Conservation (phyloP, 306 rosid genomes). For the Fagus sylvatica region DNA sequence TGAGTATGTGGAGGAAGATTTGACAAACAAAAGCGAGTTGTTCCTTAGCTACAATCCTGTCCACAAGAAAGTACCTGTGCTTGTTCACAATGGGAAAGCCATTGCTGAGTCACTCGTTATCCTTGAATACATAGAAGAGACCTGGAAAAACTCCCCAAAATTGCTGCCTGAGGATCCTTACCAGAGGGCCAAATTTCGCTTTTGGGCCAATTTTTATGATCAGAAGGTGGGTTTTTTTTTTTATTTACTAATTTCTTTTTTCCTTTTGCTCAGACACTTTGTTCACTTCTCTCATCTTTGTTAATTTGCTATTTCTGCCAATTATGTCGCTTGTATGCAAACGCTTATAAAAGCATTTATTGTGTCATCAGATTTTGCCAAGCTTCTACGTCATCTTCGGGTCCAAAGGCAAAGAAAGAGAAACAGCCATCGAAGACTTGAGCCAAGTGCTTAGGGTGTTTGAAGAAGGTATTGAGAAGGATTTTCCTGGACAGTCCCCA, state of each 20-base stretch:
- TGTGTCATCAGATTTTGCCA: constrained; percentile 12
- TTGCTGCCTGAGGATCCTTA: constrained; percentile 42
- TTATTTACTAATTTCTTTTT: no score
- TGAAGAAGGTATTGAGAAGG: constrained; percentile 41
- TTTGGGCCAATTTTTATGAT: constrained; percentile 42
- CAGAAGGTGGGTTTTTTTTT: constrained; percentile 14
- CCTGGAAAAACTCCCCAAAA: constrained; percentile 37
- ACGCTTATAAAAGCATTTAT: neutral
- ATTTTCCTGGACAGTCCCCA: constrained; percentile 19
- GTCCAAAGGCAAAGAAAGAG: constrained; percentile 34
- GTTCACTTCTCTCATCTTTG: no score
- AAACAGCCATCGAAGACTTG: constrained; percentile 28
- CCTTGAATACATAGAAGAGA: constrained; percentile 47
- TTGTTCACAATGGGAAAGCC: constrained; percentile 38
- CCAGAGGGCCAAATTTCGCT: constrained; percentile 37
- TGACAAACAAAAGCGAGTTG: constrained; percentile 36
- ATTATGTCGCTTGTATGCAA: no score
- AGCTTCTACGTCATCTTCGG: neutral
- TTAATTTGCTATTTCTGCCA: no score
- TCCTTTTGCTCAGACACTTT: no score
- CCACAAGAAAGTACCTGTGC: constrained; percentile 42
- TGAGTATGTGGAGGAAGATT: constrained; percentile 40
- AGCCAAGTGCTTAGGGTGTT: constrained; percentile 25
- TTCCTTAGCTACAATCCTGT: constrained; percentile 37
- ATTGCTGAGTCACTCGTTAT: constrained; percentile 40